phyloP scores from a whole-genome alignment of 768 basidiomycete genomes.

The Roridomyces roridus region DNA sequence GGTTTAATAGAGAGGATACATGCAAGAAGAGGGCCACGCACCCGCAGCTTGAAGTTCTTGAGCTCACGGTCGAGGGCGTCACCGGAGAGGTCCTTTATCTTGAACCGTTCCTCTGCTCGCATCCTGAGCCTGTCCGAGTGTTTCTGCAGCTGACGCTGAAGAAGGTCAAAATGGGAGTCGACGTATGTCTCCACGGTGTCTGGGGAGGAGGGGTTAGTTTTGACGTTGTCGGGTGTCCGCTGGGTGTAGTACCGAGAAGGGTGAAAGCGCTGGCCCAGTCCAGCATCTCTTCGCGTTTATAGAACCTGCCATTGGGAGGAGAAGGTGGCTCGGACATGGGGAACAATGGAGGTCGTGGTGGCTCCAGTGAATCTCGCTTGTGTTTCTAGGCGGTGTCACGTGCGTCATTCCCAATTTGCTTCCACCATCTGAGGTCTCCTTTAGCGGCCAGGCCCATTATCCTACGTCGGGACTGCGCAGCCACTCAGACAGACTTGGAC shows the following conservation, averaged over 20 bases:
- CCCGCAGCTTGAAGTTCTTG: slow-evolving; percentile 87
- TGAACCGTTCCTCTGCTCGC: slow-evolving; percentile 83
- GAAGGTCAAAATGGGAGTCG: slow-evolving; percentile 84
- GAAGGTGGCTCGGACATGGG: slow-evolving; percentile 54
- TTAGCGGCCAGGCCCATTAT: no score
- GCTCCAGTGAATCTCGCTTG: background rate
- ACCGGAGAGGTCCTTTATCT: slow-evolving; percentile 66
- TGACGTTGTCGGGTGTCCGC: no score
- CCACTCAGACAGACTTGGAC: no score
- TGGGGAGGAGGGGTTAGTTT: no score
- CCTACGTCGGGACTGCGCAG: no score
- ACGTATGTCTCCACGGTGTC: slow-evolving; percentile 96
- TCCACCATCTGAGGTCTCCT: no score
- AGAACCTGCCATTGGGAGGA: slow-evolving; percentile 46
- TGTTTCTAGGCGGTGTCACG: background rate
- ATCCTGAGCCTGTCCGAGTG: slow-evolving; percentile 85
- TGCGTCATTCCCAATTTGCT: background rate
- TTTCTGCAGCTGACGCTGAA: slow-evolving; percentile 86
- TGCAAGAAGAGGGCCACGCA: slow-evolving; percentile 32
- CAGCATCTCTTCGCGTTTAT: slow-evolving; percentile 73
- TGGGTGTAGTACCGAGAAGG: slow-evolving; percentile 68
- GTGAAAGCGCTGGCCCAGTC: slow-evolving; percentile 87
- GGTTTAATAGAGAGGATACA: background rate
- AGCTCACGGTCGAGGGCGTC: slow-evolving; percentile 83
- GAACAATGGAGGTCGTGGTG: background rate